A percentile compares a stretch with the other conserved stretches of the same genome.
These are phyloP conservation scores for Cicer chorassanicum DNA, from an alignment of 306 rosid species.

Conservation along the genomic window DNA sequence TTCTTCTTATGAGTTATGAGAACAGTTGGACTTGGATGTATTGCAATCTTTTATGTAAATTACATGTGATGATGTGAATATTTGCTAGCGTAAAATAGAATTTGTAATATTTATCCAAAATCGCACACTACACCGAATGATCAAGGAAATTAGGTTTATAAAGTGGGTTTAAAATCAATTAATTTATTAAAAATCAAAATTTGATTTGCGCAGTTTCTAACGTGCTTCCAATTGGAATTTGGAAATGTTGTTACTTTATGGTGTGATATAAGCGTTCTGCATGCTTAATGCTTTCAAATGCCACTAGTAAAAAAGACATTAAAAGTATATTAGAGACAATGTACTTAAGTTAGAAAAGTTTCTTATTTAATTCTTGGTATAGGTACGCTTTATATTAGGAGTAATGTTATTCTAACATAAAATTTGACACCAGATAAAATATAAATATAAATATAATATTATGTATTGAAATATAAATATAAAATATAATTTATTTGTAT, in stretches of 20 bases:
- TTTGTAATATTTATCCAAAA: background rate
- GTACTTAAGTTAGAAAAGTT: background rate
- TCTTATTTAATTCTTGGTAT: too few species aligned
- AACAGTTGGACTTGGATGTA: too few species aligned
- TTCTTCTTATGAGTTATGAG: too few species aligned
- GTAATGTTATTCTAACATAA: too few species aligned
- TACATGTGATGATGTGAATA: background rate
- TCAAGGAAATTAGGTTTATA: background rate
- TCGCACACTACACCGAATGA: conserved; percentile 9
- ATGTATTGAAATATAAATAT: too few species aligned
- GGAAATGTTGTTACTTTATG: conserved; percentile 1
- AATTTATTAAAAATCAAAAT: background rate
- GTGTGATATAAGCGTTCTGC: background rate
- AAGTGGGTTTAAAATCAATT: background rate
- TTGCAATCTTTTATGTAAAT: background rate
- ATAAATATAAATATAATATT: too few species aligned
- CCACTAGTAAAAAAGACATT: background rate
- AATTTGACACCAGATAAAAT: too few species aligned
- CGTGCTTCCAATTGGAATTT: conserved; percentile 14
- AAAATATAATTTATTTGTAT: too few species aligned
- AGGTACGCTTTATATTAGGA: too few species aligned
- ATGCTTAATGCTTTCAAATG: conserved; percentile 9
- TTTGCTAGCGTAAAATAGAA: background rate
- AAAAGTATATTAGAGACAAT: background rate
- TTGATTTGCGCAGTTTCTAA: background rate